Conservation (phyloP, 2,329 filamentous ascomycete genomes). For the Ophiostoma populinum region DNA sequence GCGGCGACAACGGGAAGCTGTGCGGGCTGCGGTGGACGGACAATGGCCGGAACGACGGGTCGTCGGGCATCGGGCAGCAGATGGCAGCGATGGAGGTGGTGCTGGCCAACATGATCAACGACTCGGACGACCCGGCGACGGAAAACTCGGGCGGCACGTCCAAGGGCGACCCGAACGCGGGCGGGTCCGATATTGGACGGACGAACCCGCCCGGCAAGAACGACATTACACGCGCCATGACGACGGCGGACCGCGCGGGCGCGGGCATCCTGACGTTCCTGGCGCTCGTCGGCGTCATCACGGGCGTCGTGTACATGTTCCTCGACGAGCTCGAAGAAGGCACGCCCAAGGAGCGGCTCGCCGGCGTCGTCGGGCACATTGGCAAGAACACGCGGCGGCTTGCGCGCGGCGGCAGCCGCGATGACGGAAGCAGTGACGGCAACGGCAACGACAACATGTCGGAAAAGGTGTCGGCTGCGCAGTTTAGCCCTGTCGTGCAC, state of each 20-base stretch:
- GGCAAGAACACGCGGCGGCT: slow-evolving; percentile 5
- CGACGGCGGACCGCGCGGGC: slow-evolving; percentile 7
- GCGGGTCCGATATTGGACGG: slow-evolving; percentile 4
- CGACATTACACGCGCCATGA: background rate
- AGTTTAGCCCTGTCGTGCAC: no score
- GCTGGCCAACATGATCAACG: slow-evolving; percentile 39
- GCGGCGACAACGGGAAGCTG: slow-evolving; percentile 36
- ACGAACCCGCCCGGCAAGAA: background rate
- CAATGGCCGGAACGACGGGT: slow-evolving; percentile 32
- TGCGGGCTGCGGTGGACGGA: slow-evolving; percentile 42
- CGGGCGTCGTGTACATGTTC: slow-evolving; percentile 32
- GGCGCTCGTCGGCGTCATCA: slow-evolving; percentile 34
- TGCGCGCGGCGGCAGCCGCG: slow-evolving; percentile 1
- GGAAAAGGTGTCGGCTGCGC: no score
- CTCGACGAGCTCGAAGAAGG: slow-evolving; percentile 27
- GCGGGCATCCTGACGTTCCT: slow-evolving; percentile 19
- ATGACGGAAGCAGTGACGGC: background rate
- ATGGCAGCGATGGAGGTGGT: slow-evolving; percentile 53
- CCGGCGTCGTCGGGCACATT: slow-evolving; percentile 11
- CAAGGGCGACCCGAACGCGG: slow-evolving; percentile 26
- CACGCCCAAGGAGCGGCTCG: slow-evolving; percentile 17
- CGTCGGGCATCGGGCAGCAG: slow-evolving; percentile 48
- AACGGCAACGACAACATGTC: background rate
- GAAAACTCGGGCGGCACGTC: slow-evolving; percentile 32
- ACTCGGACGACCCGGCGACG: slow-evolving; percentile 22